Evolutionary conservation across 1,139 yeast genomes (phyloP).

Genomic region (Pneumocystis sp.): DNA sequence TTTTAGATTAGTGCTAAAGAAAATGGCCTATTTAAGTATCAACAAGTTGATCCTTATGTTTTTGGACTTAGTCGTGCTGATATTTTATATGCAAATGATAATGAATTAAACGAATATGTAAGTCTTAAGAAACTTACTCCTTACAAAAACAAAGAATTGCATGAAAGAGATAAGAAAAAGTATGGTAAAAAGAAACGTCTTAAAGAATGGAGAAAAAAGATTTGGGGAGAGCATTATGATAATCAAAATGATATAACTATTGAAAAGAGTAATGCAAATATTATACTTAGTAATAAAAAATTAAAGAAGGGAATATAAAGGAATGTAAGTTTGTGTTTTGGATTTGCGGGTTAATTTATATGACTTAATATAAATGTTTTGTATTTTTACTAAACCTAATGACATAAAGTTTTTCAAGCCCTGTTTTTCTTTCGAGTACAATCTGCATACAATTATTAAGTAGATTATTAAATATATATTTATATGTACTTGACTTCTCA

Average conservation of each 20-base stretch:
- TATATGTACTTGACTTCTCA: background rate
- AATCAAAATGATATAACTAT: background rate
- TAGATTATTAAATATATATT: background rate
- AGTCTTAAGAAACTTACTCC: constrained; percentile 91
- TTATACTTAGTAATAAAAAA: background rate
- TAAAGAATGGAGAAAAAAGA: constrained; percentile 79
- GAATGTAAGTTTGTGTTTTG: background rate
- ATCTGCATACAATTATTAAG: constrained; percentile 1
- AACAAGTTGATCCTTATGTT: constrained; percentile 91
- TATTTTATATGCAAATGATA: constrained; percentile 78
- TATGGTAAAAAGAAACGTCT: constrained; percentile 68
- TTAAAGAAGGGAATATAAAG: background rate
- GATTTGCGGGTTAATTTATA: background rate
- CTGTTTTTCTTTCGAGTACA: constrained; percentile 10
- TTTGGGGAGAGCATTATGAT: constrained; percentile 30
- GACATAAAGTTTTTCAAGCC: constrained; percentile 10
- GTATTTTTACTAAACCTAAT: constrained; percentile 6
- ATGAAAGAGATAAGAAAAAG: constrained; percentile 67
- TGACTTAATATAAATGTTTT: background rate
- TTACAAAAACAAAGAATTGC: constrained; percentile 61
- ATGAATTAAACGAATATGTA: constrained; percentile 63
- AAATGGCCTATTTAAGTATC: constrained; percentile 65
- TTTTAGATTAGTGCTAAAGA: constrained; percentile 31
- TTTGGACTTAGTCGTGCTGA: constrained; percentile 80
- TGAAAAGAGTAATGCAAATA: background rate